Base-by-base conservation (phyloP, 179 eudicot genomes). In the Kewa caespitosa region DNA sequence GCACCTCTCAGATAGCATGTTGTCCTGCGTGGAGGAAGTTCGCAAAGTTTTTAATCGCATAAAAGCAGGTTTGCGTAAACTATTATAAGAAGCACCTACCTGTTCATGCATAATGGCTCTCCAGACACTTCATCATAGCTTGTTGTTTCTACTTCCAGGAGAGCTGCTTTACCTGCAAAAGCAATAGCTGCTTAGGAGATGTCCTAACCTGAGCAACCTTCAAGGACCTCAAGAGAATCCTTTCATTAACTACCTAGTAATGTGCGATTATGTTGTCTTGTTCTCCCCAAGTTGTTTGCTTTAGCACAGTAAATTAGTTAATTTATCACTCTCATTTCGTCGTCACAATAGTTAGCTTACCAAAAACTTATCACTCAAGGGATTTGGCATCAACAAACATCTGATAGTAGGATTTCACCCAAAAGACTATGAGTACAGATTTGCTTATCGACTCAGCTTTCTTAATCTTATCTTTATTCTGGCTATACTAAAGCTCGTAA, bases 141-240 rank as follows among this genome's bases (percentile, higher is more conserved):
- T 60, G 80, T 38, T 55, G 85, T 82, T 77, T 96, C 98, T 79
- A 90, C 33, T 81, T 96, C 98, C 78, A 96, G 70, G 69, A 96
- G 77, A 66, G 98, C 84, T 79, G 99, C 97, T 86, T 93, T 96
- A 78, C 96, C 99, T 96, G 79, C 72, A 79, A 46, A 74, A 39
- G 8, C 14, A 42, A 74, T 32, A 62, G 61, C 57, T 20, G n/a
- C 71, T 52, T 30, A 64, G 38, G 9, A n/a, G 22, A 72, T 54
- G 23, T 36, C 31, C 32, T 46, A 31, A 48, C 50, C 67, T n/a
- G 25, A 73, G 27, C 28, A 65, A 38, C 32, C 37, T 30, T 9
- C 6, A 32, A 61, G 1, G 66, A 61, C 22, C 66, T 30, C 38
- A 30, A 61, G 66, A 61, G 10, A 27, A n/a, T 27, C 34, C 36